Conservation (phyloP, 78 protist species). For the Chrysochromulina parva region DNA sequence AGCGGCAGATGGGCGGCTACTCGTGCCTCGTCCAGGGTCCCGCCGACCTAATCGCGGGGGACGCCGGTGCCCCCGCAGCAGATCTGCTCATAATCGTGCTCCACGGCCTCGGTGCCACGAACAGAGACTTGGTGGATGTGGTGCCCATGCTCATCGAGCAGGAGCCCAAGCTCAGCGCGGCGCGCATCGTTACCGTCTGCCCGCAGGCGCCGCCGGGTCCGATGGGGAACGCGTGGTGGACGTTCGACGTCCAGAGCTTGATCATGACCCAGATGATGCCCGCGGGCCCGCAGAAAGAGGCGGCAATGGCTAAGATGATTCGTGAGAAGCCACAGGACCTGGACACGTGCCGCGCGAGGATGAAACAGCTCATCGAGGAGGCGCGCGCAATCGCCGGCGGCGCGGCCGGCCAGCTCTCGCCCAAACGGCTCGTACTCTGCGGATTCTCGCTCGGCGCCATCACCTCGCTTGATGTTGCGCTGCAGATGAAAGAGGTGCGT, state of each 20-base stretch:
- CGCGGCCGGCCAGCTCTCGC: background rate
- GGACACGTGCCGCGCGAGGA: background rate
- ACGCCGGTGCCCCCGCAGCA: background rate
- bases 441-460: conserved; percentile 50
- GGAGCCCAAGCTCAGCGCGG: background rate
- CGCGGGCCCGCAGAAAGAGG: background rate
- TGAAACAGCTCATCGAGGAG: background rate
- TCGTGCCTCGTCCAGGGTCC: background rate
- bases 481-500: background rate
- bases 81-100: background rate
- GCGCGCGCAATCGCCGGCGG: background rate
- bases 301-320: background rate
- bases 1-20: background rate
- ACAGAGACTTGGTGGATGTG: background rate
- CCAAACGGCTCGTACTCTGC: background rate
- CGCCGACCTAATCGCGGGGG: background rate
- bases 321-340: conserved; percentile 18
- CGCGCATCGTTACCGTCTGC: background rate
- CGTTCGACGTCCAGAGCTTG: background rate
- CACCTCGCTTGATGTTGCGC: conserved; percentile 32
- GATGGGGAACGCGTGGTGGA: conserved; percentile 24
- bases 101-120: conserved; percentile 48
- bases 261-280: background rate
- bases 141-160: background rate
- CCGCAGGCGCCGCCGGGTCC: conserved; percentile 31